Base-by-base conservation (phyloP, 2,329 filamentous ascomycete species). In the Diaporthe australafricana region DNA sequence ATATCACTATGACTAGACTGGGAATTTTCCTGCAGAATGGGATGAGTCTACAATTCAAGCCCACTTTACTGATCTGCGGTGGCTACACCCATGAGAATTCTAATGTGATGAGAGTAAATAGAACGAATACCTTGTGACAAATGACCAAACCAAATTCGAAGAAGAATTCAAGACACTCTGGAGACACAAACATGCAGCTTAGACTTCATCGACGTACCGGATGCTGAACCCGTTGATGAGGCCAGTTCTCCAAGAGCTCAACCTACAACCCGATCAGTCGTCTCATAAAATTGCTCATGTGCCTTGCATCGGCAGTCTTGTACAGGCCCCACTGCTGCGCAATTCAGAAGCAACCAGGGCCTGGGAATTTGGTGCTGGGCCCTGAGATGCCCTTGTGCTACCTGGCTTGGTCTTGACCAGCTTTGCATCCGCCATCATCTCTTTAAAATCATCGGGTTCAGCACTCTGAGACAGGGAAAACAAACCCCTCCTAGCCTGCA, bases 351-450 rank as follows among this genome's bases (percentile, higher is more conserved):
- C 35, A 11, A 27, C 35, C 52, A 0, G 52, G 30, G 12, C 52
- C 52, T 5, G 52, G 52, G 16, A 55, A 5, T 20, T 56, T 17
- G 22, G n/a, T 20, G 3, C 3, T 20, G 53, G 53, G 6, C 53
- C 30, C 20, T 30, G n/a, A 11, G 53, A 38, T 22, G 53, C 4
- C 12, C 30, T 38, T 11, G 53, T 56, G 20, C 53, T 38, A 3
- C 30, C 9, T 11, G 8, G 3, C 9, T 1, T 1, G 9, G 14
- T 6, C 3, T 7, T 6, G 8, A 5, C 32, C 0, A 14, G 2
- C 20, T n/a, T 5, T 5, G 53, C 53, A 1, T 1, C 1, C 0
- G 14, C 2, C 32, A 38, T 56, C 17, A 56, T 56, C 0, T 14
- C 8, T 9, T 16, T 0, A 9, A 56, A 56, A 5, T 9, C 14